Conservation (phyloP, 2,329 filamentous ascomycete species). For the Aureobasidium sp. region DNA sequence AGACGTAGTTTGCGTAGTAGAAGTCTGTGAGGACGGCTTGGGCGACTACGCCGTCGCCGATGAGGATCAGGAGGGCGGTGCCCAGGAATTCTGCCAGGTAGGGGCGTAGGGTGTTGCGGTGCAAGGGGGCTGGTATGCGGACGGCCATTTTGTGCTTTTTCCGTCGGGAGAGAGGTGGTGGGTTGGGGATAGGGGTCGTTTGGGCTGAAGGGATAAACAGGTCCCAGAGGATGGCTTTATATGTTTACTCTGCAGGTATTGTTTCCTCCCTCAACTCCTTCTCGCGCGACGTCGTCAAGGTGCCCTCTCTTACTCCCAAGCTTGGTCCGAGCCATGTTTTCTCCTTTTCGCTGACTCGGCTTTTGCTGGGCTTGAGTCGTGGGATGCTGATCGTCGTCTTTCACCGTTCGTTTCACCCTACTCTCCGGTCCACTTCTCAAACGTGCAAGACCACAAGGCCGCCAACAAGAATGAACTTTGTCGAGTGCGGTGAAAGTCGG, state of each 20-base stretch:
- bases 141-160: no score
- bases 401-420: conserved; percentile 2
- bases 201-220: no score
- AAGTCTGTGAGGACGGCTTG: conserved; percentile 5
- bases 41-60: conserved; percentile 9
- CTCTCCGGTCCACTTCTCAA: no score
- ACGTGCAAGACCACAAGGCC: background rate
- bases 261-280: no score
- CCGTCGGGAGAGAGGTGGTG: no score
- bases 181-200: no score
- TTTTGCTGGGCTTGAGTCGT: background rate
- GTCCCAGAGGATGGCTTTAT: no score
- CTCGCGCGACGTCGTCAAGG: background rate
- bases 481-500: conserved; percentile 8
- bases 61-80: conserved; percentile 7
- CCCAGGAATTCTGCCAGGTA: conserved; percentile 9
- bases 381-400: conserved; percentile 2
- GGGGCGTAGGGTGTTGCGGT: background rate
- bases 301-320: background rate
- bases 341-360: background rate
- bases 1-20: background rate
- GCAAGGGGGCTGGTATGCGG: background rate
- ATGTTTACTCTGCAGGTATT: no score
- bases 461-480: background rate
- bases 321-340: conserved; percentile 7